Base-by-base conservation (phyloP, 2,329 filamentous ascomycete species). In the Aspergillus fumigatus region DNA sequence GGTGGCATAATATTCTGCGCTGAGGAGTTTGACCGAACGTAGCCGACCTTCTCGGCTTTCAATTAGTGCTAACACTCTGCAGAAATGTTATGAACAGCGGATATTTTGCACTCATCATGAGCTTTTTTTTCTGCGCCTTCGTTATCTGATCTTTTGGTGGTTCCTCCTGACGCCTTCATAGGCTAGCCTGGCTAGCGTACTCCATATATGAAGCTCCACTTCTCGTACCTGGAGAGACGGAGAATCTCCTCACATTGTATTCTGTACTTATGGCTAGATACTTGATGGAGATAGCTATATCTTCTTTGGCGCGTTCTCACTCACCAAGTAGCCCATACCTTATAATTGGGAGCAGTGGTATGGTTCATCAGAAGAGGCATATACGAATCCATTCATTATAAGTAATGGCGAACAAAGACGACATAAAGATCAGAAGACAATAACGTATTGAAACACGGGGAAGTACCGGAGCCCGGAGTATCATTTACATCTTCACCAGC, bases 401-500 rank as follows among this genome's bases (percentile, higher is more conserved):
- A 53, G 52, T 56, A 45, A 57, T 49, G 52, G 48, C 53, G 58
- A 27, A 45, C 51, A 48, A 40, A 51, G 50, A 29, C 50, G 35
- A 50, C 51, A 45, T 59, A 59, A 50, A 54, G 50, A 48, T 53
- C 63, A 56, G 59, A 61, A 58, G 57, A 58, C 56, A 60, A 58
- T 64, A 67, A 67, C 59, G 67, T 67, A 69, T 59, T 67, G 55
- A 67, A 69, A 71, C 66, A 72, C 61, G 61, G 61, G 58, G 61
- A 70, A 72, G 70, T 64, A 71, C 63, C 65, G 64, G 66, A 72
- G 68, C 73, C 63, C 66, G 64, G 66, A 72, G 68, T 73, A 75
- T 75, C 73, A 75, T 75, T 72, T 75, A 75, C 73, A 75, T 72
- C 67, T 71, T 72, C 68, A 64, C 65, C 65, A 59, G 67, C 62